Evolutionary conservation across 148 eudicot species (phyloP).

Genomic region (Rhododendron williamsianum): DNA sequence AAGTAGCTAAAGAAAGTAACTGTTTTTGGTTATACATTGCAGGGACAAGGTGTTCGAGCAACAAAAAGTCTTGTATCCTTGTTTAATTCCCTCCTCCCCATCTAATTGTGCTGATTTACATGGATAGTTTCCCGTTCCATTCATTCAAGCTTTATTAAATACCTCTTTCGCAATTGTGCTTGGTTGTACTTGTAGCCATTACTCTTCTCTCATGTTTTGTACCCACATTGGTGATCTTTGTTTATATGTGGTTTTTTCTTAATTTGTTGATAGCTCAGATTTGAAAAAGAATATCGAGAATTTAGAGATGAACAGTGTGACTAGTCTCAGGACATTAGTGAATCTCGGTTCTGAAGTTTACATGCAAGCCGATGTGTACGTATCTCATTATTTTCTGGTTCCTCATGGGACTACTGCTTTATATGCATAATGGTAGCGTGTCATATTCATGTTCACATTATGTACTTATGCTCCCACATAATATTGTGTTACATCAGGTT

Average conservation of each 20-base stretch:
- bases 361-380: conserved; percentile 88
- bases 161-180: neutral
- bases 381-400: conserved; percentile 1
- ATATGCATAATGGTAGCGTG: neutral
- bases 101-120: neutral
- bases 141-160: neutral
- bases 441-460: neutral
- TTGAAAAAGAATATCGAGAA: conserved; percentile 73
- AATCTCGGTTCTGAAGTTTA: conserved; percentile 96
- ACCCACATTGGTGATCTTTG: conserved; percentile 7
- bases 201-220: neutral
- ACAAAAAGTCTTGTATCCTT: conserved; percentile 93
- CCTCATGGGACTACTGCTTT: neutral
- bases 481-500: neutral
- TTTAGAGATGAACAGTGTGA: conserved; percentile 72
- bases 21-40: conserved; percentile 26
- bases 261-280: conserved; percentile 54
- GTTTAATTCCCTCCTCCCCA: neutral
- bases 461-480: neutral
- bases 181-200: neutral
- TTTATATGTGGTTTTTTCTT: conserved; percentile 23
- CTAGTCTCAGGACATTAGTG: conserved; percentile 64
- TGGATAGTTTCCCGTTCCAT: neutral
- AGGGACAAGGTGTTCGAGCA: conserved; percentile 93
- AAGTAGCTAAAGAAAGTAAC: neutral